Base-by-base conservation (phyloP, 2,329 filamentous ascomycete genomes). In the Blastomyces gilchristii region DNA sequence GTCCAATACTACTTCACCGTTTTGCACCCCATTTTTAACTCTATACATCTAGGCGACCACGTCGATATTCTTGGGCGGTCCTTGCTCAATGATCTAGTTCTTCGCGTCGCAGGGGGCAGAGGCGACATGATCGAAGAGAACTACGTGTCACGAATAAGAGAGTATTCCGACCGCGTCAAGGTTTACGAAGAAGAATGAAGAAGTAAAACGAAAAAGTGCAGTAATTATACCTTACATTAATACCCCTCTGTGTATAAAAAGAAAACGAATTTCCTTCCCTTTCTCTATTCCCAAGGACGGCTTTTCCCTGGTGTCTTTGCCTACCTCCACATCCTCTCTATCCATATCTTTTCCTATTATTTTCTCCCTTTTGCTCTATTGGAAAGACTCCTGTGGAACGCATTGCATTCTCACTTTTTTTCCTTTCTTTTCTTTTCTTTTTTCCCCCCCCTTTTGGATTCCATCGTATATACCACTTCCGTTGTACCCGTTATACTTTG, bases 11-110 rank as follows among this genome's bases (percentile, higher is more conserved):
- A 6, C 60, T 31, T 18, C 59, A 25, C 25, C 41, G 8, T 28
- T 43, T 16, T 14, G 7, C 49, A 8, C 6, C 9, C 37, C 22
- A 52, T 58, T 39, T n/a, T 16, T 47, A 8, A 52, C 31, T n/a
- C 25, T 45, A 43, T 52, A 62, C 47, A 65, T 52, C 86, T 83
- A 65, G 92, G 91, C 16, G 94, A 99, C 72, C 94, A 99, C 72
- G 94, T 99, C 60, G 94, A 99, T 72, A 99, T 99, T 64, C 81
- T 99, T 2, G 94, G 94, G 0, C 81, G 94, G 39, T 87, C 91
- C 68, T 91, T 86, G 41, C 81, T 99, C 34, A 99, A 99, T 71
- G 94, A 99, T 75, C 78, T 97, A 59, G 88, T 99, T 58, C 76
- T 99, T 64, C 83, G 87, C 61, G 88, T 99, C 11, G 94, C 91